Conservation (phyloP, 2,329 filamentous ascomycete species). For the Dothideomycetes sp. region DNA sequence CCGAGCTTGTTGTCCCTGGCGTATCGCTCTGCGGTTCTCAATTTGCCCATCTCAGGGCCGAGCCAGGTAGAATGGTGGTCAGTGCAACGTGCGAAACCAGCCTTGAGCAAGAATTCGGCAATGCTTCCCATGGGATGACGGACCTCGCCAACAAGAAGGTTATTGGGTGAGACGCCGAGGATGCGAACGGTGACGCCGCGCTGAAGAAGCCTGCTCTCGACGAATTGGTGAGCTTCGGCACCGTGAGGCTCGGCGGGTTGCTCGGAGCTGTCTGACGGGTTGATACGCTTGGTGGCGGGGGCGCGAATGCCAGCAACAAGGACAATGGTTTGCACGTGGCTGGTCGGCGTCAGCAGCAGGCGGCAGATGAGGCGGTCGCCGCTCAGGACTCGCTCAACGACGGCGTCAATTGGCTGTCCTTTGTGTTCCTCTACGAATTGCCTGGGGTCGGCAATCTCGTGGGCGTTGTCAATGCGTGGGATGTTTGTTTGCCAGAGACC, state of each 20-base stretch:
- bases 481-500: conserved; percentile 67
- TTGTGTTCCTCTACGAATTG: conserved; percentile 73
- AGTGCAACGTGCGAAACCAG: conserved; percentile 82
- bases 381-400: conserved; percentile 83
- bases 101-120: conserved; percentile 78
- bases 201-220: conserved; percentile 77
- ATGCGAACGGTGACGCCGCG: conserved; percentile 73
- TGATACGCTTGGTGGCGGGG: conserved; percentile 77
- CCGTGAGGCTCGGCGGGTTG: conserved; percentile 82
- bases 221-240: conserved; percentile 78
- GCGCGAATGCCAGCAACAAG: conserved; percentile 81
- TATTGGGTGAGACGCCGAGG: conserved; percentile 79
- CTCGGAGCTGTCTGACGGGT: conserved; percentile 65
- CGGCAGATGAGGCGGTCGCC: conserved; percentile 84
- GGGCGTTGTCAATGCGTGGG: conserved; percentile 60
- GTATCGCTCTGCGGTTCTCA: conserved; percentile 76
- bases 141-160: conserved; percentile 78
- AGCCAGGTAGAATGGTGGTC: conserved; percentile 93
- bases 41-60: conserved; percentile 72
- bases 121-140: conserved; percentile 84
- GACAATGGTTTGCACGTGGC: conserved; percentile 82
- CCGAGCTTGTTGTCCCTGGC: conserved; percentile 69
- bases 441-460: conserved; percentile 69
- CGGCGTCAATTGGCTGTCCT: conserved; percentile 64
- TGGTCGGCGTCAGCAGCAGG: conserved; percentile 65